These are phyloP conservation scores for Lodderomyces theae DNA, from an alignment of 1,139 yeast species.

Conservation along the genomic window DNA sequence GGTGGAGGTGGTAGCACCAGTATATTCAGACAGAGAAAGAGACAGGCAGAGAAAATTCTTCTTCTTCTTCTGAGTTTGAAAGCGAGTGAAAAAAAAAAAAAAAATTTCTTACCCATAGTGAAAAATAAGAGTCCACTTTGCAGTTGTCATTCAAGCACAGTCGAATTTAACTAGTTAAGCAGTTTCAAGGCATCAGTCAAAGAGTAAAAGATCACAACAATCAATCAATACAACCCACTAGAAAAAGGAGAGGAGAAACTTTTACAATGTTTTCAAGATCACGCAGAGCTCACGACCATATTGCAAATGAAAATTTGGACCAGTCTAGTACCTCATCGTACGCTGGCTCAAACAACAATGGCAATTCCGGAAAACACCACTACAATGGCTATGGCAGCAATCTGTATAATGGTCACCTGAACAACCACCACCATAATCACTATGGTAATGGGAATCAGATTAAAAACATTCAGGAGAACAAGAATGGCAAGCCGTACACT, in stretches of 20 bases:
- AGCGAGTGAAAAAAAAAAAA: neutral
- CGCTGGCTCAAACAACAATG: constrained; percentile 1
- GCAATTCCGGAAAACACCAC: neutral
- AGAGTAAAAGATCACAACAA: neutral
- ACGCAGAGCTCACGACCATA: constrained; percentile 15
- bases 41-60: too few relatives aligned
- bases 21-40: too few relatives aligned
- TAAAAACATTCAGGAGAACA: constrained; percentile 35
- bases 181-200: too few relatives aligned
- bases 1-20: too few relatives aligned
- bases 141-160: neutral
- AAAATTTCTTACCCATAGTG: too few relatives aligned
- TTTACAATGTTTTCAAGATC: constrained; percentile 15
- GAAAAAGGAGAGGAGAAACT: neutral
- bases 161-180: too few relatives aligned
- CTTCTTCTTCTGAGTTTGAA: neutral
- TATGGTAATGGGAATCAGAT: constrained; percentile 23
- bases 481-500: constrained; percentile 40
- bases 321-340: constrained; percentile 8
- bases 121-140: too few relatives aligned
- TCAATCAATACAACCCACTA: neutral
- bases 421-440: constrained; percentile 7
- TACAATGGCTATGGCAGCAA: constrained; percentile 3
- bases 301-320: constrained; percentile 13
- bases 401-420: constrained; percentile 3